These are phyloP conservation scores for Tolypocladium amazonense DNA, from an alignment of 2,329 filamentous ascomycete species.

Conservation along the genomic window DNA sequence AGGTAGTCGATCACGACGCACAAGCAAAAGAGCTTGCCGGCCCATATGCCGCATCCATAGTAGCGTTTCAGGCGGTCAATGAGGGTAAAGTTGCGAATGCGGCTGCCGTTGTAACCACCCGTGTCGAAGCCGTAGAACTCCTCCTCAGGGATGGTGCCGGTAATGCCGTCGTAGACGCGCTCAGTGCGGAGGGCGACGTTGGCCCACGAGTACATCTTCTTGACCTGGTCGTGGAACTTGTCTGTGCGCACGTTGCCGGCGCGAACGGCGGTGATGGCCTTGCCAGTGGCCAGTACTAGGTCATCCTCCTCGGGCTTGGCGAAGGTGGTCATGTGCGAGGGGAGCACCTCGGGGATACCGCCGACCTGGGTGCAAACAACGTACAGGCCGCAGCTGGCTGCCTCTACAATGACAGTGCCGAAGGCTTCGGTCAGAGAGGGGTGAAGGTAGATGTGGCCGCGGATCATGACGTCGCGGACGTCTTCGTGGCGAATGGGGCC, in stretches of 20 bases:
- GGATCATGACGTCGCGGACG: slow-evolving; percentile 93
- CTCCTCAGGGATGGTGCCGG: slow-evolving; percentile 70
- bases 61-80: slow-evolving; percentile 94
- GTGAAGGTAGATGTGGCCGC: slow-evolving; percentile 92
- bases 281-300: slow-evolving; percentile 77
- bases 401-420: slow-evolving; percentile 95
- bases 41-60: slow-evolving; percentile 97
- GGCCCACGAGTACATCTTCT: slow-evolving; percentile 98
- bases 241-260: slow-evolving; percentile 84
- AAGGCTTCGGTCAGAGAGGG: slow-evolving; percentile 94
- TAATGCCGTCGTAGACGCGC: slow-evolving; percentile 89
- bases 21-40: slow-evolving; percentile 91
- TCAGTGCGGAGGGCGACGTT: slow-evolving; percentile 92
- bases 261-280: slow-evolving; percentile 77
- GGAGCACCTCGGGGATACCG: slow-evolving; percentile 91
- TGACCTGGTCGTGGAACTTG: slow-evolving; percentile 91
- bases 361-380: slow-evolving; percentile 95
- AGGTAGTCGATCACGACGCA: slow-evolving; percentile 92
- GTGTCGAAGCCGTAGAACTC: slow-evolving; percentile 81
- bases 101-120: slow-evolving; percentile 56
- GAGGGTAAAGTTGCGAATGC: slow-evolving; percentile 76
- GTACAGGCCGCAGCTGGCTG: slow-evolving; percentile 88
- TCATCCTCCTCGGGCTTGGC: slow-evolving; percentile 96
- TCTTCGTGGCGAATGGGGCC: slow-evolving; percentile 92
- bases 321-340: slow-evolving; percentile 94